A percentile compares a stretch with the other conserved stretches of the same genome.
Conservation (phyloP, 768 basidiomycete species). For the Suillus hirtellus region DNA sequence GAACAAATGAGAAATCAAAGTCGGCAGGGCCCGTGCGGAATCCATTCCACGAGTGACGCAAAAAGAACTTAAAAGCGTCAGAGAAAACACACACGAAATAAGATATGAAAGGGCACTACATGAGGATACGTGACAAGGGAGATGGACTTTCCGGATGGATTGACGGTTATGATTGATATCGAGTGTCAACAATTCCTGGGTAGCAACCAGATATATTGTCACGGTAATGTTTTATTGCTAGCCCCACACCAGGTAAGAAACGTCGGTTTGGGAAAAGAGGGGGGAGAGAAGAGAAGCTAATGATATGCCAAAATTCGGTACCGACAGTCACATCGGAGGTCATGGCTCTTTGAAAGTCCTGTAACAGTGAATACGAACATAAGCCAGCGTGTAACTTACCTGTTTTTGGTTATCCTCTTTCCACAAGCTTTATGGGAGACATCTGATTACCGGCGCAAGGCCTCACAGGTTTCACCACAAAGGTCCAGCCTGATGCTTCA, state of each 20-base stretch:
- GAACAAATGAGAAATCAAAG: neutral
- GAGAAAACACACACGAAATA: neutral
- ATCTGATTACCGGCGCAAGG: constrained; percentile 3
- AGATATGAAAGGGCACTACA: no score
- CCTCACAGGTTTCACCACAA: neutral
- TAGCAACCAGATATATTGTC: neutral
- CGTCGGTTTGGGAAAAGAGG: neutral
- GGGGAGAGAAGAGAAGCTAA: neutral
- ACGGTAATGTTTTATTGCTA: no score
- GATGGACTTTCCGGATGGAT: no score
- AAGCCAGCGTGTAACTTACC: neutral
- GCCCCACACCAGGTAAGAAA: neutral
- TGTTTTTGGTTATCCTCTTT: neutral
- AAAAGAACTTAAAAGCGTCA: no score
- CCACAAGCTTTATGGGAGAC: constrained; percentile 7
- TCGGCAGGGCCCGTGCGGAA: neutral
- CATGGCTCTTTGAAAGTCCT: neutral
- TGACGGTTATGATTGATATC: no score
- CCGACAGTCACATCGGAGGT: constrained; percentile 14
- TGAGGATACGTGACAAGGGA: no score
- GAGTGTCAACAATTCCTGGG: neutral
- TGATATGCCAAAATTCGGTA: neutral
- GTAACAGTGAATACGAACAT: neutral
- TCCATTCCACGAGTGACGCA: no score
- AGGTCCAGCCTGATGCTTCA: neutral